Evolutionary conservation across 352 stramenopile genomes (phyloP).

Genomic region (Phytophthora agathidicida): DNA sequence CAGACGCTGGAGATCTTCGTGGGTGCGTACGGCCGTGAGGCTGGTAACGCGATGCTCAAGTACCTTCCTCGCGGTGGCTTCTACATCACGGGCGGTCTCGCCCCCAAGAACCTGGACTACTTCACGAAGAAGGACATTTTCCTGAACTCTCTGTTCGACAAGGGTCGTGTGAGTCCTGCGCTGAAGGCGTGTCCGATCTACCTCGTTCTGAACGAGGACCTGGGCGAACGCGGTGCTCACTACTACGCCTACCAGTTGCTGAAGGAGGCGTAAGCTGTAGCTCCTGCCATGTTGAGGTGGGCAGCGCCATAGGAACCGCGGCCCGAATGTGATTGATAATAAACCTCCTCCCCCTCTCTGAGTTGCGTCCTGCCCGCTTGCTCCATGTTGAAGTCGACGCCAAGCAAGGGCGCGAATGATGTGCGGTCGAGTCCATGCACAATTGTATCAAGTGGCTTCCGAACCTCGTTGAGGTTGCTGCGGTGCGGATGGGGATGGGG

Average conservation of each 20-base stretch:
- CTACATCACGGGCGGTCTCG: conserved; percentile 95
- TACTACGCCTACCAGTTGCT: conserved; percentile 80
- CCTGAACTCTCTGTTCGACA: conserved; percentile 74
- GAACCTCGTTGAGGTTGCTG: conserved; percentile 7
- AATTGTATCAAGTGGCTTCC: conserved; percentile 18
- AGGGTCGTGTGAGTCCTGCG: conserved; percentile 78
- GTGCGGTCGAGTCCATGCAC: conserved; percentile 28
- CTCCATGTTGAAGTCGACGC: conserved; percentile 56
- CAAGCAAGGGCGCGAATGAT: conserved; percentile 83
- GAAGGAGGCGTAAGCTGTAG: conserved; percentile 11
- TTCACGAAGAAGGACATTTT: conserved; percentile 82
- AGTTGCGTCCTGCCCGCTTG: conserved; percentile 11
- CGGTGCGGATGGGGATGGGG: neutral
- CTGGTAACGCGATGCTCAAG: conserved; percentile 92
- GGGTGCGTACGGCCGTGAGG: conserved; percentile 92
- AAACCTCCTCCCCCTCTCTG: no score
- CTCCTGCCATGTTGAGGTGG: neutral
- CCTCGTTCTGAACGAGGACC: conserved; percentile 86
- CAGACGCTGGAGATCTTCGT: conserved; percentile 93
- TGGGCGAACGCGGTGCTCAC: conserved; percentile 87
- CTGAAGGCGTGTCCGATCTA: conserved; percentile 80
- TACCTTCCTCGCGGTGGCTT: conserved; percentile 94
- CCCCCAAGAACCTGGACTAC: conserved; percentile 94
- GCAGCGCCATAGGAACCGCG: neutral
- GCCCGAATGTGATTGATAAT: conserved; percentile 17